Evolutionary conservation across 2,329 filamentous ascomycete genomes (phyloP).

Genomic region (Pseudophaeomoniella oleicola): DNA sequence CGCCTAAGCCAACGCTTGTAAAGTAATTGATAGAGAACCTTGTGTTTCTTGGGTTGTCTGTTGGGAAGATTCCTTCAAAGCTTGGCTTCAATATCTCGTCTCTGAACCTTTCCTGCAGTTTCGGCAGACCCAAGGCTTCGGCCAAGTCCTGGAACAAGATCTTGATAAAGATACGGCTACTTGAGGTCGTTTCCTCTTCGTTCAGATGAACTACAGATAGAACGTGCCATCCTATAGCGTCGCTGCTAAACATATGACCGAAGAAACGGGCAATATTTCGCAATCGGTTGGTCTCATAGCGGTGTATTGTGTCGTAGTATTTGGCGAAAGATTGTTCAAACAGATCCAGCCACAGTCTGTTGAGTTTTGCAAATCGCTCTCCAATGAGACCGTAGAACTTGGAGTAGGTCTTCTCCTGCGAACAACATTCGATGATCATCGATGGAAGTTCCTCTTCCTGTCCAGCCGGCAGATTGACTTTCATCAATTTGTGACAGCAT

Average conservation of each 20-base stretch:
- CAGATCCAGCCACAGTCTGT: conserved; percentile 82
- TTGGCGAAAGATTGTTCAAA: conserved; percentile 83
- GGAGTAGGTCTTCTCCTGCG: conserved; percentile 90
- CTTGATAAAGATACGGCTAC: conserved; percentile 95
- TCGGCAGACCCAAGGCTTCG: conserved; percentile 72
- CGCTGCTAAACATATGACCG: conserved; percentile 73
- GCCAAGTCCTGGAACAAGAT: conserved; percentile 88
- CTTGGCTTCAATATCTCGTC: conserved; percentile 66
- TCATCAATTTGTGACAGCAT: conserved; percentile 93
- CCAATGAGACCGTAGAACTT: conserved; percentile 95
- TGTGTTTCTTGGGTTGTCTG: conserved; percentile 75
- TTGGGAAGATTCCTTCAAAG: conserved; percentile 78
- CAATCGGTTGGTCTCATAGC: conserved; percentile 88
- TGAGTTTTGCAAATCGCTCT: conserved; percentile 90
- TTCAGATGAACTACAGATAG: conserved; percentile 76
- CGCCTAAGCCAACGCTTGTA: conserved; percentile 92
- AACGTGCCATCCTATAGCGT: conserved; percentile 86
- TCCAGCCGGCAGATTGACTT: conserved; percentile 73
- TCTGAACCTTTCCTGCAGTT: conserved; percentile 59
- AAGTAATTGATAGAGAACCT: conserved; percentile 99
- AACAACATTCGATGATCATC: conserved; percentile 95
- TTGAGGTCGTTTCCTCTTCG: conserved; percentile 92
- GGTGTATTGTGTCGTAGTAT: conserved; percentile 95
- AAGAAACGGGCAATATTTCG: conserved; percentile 94
- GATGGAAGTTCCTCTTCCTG: conserved; percentile 82